Base-by-base conservation (phyloP, 768 basidiomycete species). In the Boletus eberwhitei region DNA sequence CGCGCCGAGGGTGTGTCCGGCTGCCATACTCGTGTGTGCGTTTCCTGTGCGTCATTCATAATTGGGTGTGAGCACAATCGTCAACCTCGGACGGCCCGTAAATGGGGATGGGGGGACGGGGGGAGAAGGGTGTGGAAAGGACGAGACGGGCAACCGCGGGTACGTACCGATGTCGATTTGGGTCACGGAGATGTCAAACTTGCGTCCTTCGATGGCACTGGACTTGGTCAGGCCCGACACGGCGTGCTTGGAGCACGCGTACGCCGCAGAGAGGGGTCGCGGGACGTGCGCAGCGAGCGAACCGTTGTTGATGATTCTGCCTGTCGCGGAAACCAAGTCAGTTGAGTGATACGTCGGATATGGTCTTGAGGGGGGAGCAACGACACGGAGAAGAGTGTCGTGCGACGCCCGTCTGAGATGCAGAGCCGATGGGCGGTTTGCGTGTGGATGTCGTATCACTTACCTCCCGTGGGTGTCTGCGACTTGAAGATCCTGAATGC, bases 241-340 rank as follows among this genome's bases (percentile, higher is more conserved):
- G 8, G 87, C 91, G 64, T 93, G 90, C 70, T 94, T 95, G 13
- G 88, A 86, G 48, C 81, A 74, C 0, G 88, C 86, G 67, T 94
- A 94, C 0, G 90, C 77, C 22, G 68, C 68, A 2, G 80, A 75
- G 60, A 81, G 69, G 1, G 85, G 86, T n/a, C 88, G 79, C 1
- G 90, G 88, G 4, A 81, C 75, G 56, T 86, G 81, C 0, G 88
- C 87, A 1, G 86, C 79, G 22, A 90, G 74, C n/a, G 85, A 88
- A 1, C 90, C 91, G 61, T 93, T 92, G 74, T 93, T 92, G 71
- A 95, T 87, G 57, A 93, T 88, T 19, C 89, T 79, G 3, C 84
- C 85, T 86, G 55, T 45, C 3, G 17, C 31, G 19, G 31, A 14
- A 26, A n/a, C 16, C 12, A 8, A 6, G 22, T 37, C 6, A 3